A percentile compares a stretch with the other conserved stretches of the same genome.
Conservation (phyloP, 805 yeast species). For the Wickerhamomyces pijperi region DNA sequence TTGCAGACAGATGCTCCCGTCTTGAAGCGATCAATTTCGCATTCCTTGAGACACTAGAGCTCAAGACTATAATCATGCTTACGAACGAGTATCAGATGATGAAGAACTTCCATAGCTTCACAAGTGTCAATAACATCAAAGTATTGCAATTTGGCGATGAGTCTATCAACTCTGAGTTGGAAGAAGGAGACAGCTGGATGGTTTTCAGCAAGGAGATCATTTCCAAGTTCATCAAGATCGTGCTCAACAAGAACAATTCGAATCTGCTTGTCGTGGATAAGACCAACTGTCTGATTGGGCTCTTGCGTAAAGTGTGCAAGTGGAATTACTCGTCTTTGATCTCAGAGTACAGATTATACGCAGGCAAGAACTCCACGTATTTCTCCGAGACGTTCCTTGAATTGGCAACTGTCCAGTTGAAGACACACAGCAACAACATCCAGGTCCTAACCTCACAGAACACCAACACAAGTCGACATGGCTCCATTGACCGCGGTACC, state of each 20-base stretch:
- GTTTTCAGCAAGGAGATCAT: slow-evolving; percentile 56
- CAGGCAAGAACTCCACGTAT: slow-evolving; percentile 65
- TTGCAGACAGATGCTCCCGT: slow-evolving; percentile 60
- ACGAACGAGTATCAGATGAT: slow-evolving; percentile 78
- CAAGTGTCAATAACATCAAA: slow-evolving; percentile 43
- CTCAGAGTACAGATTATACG: slow-evolving; percentile 72
- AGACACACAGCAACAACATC: slow-evolving; percentile 3
- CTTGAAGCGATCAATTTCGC: slow-evolving; percentile 68
- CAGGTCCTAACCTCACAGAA: slow-evolving; percentile 18
- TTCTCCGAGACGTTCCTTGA: slow-evolving; percentile 78
- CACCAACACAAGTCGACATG: slow-evolving; percentile 7
- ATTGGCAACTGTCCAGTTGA: slow-evolving; percentile 44
- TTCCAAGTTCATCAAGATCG: slow-evolving; percentile 50
- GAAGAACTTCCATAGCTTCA: slow-evolving; percentile 52
- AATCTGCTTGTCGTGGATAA: slow-evolving; percentile 72
- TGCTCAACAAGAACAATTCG: slow-evolving; percentile 51
- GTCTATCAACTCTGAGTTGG: slow-evolving; percentile 15
- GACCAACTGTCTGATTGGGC: slow-evolving; percentile 69
- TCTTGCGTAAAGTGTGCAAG: slow-evolving; percentile 71
- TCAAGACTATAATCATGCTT: slow-evolving; percentile 59
- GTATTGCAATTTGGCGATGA: slow-evolving; percentile 26
- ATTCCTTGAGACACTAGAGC: slow-evolving; percentile 61
- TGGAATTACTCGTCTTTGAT: slow-evolving; percentile 83
- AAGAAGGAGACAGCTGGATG: slow-evolving; percentile 42
- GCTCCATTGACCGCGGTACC: background rate